Evolutionary conservation across 352 stramenopile species (phyloP).

Genomic region (Blastocystis sp.): DNA sequence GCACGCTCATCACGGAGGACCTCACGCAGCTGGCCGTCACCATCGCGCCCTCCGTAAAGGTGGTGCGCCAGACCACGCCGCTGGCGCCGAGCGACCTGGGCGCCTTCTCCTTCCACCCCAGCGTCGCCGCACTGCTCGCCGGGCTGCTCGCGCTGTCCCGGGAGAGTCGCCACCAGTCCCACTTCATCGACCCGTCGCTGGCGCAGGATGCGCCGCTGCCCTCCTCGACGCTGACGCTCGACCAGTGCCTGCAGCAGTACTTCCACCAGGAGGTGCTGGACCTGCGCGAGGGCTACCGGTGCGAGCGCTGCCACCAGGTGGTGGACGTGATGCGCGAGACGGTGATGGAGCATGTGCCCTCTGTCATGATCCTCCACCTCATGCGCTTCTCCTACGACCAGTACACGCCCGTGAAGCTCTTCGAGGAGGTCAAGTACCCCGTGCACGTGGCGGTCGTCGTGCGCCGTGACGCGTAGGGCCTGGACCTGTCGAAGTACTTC

Average conservation of each 20-base stretch:
- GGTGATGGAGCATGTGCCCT: conserved; percentile 71
- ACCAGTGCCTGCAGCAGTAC: conserved; percentile 17
- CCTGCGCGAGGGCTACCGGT: conserved; percentile 22
- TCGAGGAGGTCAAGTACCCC: conserved; percentile 77
- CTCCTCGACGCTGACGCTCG: not conserved
- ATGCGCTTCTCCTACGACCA: conserved; percentile 81
- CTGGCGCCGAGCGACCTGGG: not conserved
- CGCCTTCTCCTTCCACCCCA: too few species aligned
- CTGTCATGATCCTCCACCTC: conserved; percentile 80
- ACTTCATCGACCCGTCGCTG: conserved; percentile 41
- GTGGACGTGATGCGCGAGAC: conserved; percentile 37
- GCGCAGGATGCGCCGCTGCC: too few species aligned
- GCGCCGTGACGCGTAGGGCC: conserved; percentile 76
- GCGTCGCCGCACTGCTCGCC: too few species aligned
- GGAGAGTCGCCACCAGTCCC: too few species aligned
- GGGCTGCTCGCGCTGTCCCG: too few species aligned
- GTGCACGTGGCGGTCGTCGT: conserved; percentile 75
- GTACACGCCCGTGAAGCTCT: conserved; percentile 80
- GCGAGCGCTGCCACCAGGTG: conserved; percentile 25
- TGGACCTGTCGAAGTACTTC: conserved; percentile 66
- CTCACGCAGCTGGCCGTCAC: not conserved
- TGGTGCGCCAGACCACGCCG: not conserved
- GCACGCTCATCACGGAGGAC: not conserved
- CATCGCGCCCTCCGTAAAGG: not conserved
- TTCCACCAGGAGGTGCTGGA: conserved; percentile 51